Evolutionary conservation across 2,329 filamentous ascomycete species (phyloP).

Genomic region (Colletotrichum sp.): DNA sequence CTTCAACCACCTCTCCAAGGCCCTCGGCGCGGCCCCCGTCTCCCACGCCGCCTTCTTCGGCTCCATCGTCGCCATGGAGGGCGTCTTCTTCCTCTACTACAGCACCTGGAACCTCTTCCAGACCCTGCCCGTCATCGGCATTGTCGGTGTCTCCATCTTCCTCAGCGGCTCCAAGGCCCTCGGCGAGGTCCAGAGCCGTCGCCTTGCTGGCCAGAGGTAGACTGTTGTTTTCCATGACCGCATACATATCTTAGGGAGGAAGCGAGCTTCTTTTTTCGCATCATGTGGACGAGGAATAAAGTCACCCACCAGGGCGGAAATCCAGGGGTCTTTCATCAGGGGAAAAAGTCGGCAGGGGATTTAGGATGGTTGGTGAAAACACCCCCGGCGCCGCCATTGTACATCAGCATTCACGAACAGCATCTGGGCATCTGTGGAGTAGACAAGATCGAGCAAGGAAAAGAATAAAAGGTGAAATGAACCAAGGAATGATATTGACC

Average conservation of each 20-base stretch:
- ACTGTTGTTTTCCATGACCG: neutral
- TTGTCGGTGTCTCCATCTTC: constrained; percentile 75
- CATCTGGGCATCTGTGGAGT: constrained; percentile 18
- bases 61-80: constrained; percentile 87
- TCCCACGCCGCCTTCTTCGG: constrained; percentile 87
- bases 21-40: constrained; percentile 76
- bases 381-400: neutral
- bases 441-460: constrained; percentile 4
- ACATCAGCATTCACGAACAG: constrained; percentile 18
- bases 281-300: neutral
- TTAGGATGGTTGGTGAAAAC: neutral
- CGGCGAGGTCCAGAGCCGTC: constrained; percentile 88
- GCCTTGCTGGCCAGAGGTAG: constrained; percentile 75
- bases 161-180: constrained; percentile 89
- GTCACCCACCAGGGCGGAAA: neutral
- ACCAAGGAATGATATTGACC: neutral
- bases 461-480: constrained; percentile 4
- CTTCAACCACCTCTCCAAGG: constrained; percentile 76
- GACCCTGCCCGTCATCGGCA: constrained; percentile 74
- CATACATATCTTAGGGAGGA: neutral
- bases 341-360: neutral
- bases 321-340: neutral
- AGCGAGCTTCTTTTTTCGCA: neutral
- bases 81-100: constrained; percentile 95
- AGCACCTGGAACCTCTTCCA: constrained; percentile 91